phyloP scores from a whole-genome alignment of 140 eudicot species.

The Oenanthe javanica region DNA sequence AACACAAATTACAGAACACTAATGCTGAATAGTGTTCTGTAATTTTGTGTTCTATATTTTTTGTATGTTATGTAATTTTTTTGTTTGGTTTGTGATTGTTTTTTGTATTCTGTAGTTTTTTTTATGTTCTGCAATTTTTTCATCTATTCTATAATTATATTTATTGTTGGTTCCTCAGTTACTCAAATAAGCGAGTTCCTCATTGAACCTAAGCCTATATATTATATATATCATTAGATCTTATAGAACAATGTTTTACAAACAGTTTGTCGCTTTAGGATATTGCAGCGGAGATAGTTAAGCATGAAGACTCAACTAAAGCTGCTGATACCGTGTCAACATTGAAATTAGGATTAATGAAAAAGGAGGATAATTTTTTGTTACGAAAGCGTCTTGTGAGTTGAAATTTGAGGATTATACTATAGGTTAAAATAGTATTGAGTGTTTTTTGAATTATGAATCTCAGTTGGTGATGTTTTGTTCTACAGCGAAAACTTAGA shows the following conservation, averaged over 20 bases:
- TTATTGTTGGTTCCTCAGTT: too few relatives aligned
- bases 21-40: too few relatives aligned
- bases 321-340: neutral
- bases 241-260: neutral
- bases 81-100: too few relatives aligned
- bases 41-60: too few relatives aligned
- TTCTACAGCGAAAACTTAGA: slow-evolving; percentile 48
- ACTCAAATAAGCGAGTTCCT: too few relatives aligned
- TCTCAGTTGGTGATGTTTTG: neutral
- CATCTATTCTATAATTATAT: too few relatives aligned
- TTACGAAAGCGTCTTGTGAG: slow-evolving; percentile 10
- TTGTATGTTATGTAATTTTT: too few relatives aligned
- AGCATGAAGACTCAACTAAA: slow-evolving; percentile 7
- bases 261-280: slow-evolving; percentile 5
- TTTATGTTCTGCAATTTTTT: too few relatives aligned
- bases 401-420: neutral
- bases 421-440: neutral
- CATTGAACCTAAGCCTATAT: too few relatives aligned
- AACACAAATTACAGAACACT: too few relatives aligned
- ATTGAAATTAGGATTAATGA: neutral
- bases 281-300: neutral
- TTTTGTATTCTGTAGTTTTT: too few relatives aligned
- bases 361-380: neutral
- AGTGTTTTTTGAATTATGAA: neutral
- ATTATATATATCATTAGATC: neutral